Percentiles rank a stretch among this genome's conserved stretches.
phyloP scores from a whole-genome alignment of 495 filamentous ascomycete species.

The Podospora anserina region DNA sequence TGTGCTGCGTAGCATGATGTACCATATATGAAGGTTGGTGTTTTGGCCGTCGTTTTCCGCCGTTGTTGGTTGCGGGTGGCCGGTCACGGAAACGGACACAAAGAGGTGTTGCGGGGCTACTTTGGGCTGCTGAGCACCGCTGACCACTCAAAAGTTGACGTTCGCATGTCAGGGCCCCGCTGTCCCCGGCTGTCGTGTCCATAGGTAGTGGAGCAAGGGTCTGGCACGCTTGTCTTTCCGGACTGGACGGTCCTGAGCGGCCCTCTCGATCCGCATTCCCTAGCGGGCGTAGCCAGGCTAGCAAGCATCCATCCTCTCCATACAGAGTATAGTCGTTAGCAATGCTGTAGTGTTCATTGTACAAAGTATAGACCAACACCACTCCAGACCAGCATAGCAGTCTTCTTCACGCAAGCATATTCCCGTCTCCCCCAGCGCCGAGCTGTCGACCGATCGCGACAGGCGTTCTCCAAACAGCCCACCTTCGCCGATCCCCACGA shows the following conservation, averaged over 20 bases:
- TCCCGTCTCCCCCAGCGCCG: no score
- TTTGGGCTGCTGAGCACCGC: background rate
- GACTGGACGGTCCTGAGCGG: background rate
- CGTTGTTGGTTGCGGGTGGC: background rate
- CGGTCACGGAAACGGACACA: background rate
- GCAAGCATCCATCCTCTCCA: background rate
- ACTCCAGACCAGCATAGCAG: background rate
- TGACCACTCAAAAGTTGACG: background rate
- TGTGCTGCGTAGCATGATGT: no score
- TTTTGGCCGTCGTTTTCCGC: background rate
- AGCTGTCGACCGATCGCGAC: background rate
- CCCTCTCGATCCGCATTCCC: background rate
- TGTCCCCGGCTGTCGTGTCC: background rate
- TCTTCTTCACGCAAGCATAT: background rate
- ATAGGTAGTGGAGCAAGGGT: background rate
- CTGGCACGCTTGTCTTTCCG: background rate
- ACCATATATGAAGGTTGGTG: no score
- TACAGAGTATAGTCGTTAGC: background rate
- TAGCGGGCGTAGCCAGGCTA: background rate
- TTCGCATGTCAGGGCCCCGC: background rate
- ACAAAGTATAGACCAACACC: no score
- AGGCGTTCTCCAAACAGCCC: background rate
- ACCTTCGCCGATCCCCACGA: background rate
- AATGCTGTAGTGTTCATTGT: background rate
- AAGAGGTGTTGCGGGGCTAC: background rate